Percentiles rank a stretch among this genome's conserved stretches.
Evolutionary conservation across 176 grass and related monocot genomes (phyloP).

Genomic region (Typha latifolia): DNA sequence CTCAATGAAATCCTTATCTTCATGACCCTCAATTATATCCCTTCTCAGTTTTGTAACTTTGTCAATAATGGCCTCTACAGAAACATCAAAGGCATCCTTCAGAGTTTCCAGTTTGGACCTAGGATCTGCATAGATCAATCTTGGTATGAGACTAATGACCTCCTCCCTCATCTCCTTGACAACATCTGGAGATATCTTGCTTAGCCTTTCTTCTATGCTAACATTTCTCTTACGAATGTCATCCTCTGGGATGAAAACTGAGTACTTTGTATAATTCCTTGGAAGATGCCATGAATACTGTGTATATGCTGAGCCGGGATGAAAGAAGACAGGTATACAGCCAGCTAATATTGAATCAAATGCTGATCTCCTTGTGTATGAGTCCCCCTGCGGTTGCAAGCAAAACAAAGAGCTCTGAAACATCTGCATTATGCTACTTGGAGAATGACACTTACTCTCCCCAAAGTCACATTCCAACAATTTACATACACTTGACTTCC

Average conservation of each 20-base stretch:
- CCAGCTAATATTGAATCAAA: slow-evolving; percentile 95
- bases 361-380: slow-evolving; percentile 85
- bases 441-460: slow-evolving; percentile 94
- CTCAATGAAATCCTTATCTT: slow-evolving; percentile 83
- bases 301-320: slow-evolving; percentile 85
- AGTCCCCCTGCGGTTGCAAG: slow-evolving; percentile 93
- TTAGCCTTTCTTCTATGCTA: slow-evolving; percentile 66
- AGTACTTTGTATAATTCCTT: slow-evolving; percentile 83
- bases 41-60: slow-evolving; percentile 76
- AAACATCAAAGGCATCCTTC: slow-evolving; percentile 82
- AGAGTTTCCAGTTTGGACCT: slow-evolving; percentile 81
- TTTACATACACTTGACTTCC: slow-evolving; percentile 53
- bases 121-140: slow-evolving; percentile 85
- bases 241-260: slow-evolving; percentile 86
- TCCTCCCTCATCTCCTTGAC: slow-evolving; percentile 73
- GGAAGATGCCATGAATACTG: slow-evolving; percentile 97
- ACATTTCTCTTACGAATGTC: slow-evolving; percentile 40
- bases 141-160: slow-evolving; percentile 82
- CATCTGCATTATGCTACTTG: slow-evolving; percentile 89
- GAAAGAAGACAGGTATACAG: slow-evolving; percentile 95
- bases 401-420: slow-evolving; percentile 93
- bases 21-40: slow-evolving; percentile 48
- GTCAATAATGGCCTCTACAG: slow-evolving; percentile 66
- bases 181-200: slow-evolving; percentile 42
- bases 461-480: slow-evolving; percentile 89